Evolutionary conservation across 306 rosid genomes (phyloP).

Genomic region (Vigna angularis): DNA sequence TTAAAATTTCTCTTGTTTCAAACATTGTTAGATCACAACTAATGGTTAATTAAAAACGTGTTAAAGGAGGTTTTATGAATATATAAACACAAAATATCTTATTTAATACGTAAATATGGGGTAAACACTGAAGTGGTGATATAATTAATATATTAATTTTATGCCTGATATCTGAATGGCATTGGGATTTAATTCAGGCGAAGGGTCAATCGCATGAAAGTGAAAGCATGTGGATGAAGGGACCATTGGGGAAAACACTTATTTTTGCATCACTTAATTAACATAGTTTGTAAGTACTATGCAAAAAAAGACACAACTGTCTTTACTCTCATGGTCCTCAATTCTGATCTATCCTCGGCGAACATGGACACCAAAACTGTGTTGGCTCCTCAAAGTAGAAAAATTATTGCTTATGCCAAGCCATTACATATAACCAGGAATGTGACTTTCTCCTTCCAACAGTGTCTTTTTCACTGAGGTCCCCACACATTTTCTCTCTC

Average conservation of each 20-base stretch:
- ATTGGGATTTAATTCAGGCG: conserved; percentile 19
- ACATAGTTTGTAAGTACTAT: conserved; percentile 38
- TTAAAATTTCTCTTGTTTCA: too few species aligned
- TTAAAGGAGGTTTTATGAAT: too few species aligned
- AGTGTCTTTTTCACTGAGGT: conserved; percentile 50
- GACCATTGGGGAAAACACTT: conserved; percentile 35
- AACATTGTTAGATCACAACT: too few species aligned
- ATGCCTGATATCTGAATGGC: conserved; percentile 15
- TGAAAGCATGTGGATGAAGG: conserved; percentile 54
- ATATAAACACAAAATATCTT: too few species aligned
- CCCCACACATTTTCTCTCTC: conserved; percentile 46
- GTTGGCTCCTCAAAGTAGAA: conserved; percentile 37
- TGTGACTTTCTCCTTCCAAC: conserved; percentile 46
- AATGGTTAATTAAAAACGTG: too few species aligned
- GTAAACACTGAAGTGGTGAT: not conserved
- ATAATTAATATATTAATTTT: not conserved
- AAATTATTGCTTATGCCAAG: conserved; percentile 45
- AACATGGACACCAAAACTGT: conserved; percentile 4
- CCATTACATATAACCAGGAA: conserved; percentile 44
- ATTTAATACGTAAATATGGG: too few species aligned
- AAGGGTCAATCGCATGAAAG: conserved; percentile 32
- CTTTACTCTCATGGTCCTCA: conserved; percentile 48
- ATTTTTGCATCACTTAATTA: conserved; percentile 35
- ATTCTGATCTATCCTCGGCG: not conserved
- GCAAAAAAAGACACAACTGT: conserved; percentile 42